phyloP scores from a whole-genome alignment of 2,329 filamentous ascomycete genomes.

The Coniochaeta ligniaria region DNA sequence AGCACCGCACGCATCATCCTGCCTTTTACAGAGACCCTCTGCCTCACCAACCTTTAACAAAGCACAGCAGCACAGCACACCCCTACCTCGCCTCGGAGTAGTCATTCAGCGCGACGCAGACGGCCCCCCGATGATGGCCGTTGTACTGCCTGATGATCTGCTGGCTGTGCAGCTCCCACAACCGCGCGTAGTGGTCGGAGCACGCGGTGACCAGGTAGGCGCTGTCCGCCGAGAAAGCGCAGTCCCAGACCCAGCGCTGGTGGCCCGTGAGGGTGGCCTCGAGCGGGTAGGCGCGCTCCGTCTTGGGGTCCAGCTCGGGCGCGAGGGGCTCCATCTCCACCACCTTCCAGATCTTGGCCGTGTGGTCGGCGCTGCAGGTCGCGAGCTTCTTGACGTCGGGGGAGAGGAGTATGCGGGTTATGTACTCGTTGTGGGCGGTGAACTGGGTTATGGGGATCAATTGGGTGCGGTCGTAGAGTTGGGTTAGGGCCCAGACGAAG shows the following conservation, averaged over 20 bases:
- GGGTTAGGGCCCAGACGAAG: slow-evolving; percentile 92
- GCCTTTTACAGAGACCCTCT: neutral
- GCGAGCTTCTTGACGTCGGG: slow-evolving; percentile 92
- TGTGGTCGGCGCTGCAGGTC: slow-evolving; percentile 88
- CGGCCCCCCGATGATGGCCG: slow-evolving; percentile 83
- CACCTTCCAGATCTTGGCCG: slow-evolving; percentile 94
- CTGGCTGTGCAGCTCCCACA: slow-evolving; percentile 85
- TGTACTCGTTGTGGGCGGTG: slow-evolving; percentile 84
- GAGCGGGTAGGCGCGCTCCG: slow-evolving; percentile 49
- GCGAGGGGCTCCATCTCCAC: slow-evolving; percentile 52
- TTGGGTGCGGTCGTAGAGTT: slow-evolving; percentile 73
- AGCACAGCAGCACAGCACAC: neutral
- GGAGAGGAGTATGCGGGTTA: slow-evolving; percentile 84
- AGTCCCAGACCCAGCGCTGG: slow-evolving; percentile 97
- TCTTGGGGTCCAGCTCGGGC: slow-evolving; percentile 3
- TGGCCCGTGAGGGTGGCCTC: slow-evolving; percentile 85
- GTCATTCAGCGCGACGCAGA: slow-evolving; percentile 90
- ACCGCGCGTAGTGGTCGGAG: slow-evolving; percentile 83
- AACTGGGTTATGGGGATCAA: slow-evolving; percentile 85
- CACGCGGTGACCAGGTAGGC: slow-evolving; percentile 91
- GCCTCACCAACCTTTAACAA: neutral
- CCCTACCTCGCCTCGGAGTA: slow-evolving; percentile 52
- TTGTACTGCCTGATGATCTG: slow-evolving; percentile 93
- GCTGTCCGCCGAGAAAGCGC: slow-evolving; percentile 87
- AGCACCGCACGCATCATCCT: neutral